Conservation (phyloP, 2,329 filamentous ascomycete genomes). For the Xylariales sp. region DNA sequence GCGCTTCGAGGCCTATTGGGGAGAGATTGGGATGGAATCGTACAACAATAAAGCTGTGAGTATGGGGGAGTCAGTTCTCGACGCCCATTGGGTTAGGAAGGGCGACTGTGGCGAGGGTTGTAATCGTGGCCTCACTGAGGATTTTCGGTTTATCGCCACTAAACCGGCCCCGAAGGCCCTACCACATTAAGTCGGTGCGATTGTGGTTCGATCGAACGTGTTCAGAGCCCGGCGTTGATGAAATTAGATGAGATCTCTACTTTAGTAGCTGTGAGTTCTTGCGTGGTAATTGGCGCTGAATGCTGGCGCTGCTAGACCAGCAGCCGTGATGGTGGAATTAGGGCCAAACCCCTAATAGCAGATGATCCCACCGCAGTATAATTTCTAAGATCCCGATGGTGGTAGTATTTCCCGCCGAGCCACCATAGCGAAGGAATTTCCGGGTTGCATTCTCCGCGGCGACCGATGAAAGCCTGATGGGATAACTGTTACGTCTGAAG, state of each 20-base stretch:
- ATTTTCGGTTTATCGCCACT: constrained; percentile 7
- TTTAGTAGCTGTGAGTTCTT: constrained; percentile 4
- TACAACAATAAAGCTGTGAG: background rate
- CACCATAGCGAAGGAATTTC: constrained; percentile 16
- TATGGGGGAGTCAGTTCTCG: background rate
- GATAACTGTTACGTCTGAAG: constrained; percentile 4
- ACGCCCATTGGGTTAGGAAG: background rate
- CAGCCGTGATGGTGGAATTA: background rate
- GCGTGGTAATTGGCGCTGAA: background rate
- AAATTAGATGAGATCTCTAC: background rate
- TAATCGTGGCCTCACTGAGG: background rate
- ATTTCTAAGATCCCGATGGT: constrained; percentile 1
- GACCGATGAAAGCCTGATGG: constrained; percentile 16
- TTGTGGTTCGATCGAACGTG: background rate
- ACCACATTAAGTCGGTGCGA: background rate
- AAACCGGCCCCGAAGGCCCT: no score
- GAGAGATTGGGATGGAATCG: background rate
- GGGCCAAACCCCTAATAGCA: constrained; percentile 5
- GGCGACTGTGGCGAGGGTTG: background rate
- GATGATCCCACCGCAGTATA: constrained; percentile 10
- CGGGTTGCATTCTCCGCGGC: constrained; percentile 8
- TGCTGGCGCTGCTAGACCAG: background rate
- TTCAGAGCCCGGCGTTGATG: background rate
- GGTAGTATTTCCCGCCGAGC: constrained; percentile 6
- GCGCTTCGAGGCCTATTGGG: background rate